Evolutionary conservation across 257 asterid species (phyloP).

Genomic region (Jasminum sambac): DNA sequence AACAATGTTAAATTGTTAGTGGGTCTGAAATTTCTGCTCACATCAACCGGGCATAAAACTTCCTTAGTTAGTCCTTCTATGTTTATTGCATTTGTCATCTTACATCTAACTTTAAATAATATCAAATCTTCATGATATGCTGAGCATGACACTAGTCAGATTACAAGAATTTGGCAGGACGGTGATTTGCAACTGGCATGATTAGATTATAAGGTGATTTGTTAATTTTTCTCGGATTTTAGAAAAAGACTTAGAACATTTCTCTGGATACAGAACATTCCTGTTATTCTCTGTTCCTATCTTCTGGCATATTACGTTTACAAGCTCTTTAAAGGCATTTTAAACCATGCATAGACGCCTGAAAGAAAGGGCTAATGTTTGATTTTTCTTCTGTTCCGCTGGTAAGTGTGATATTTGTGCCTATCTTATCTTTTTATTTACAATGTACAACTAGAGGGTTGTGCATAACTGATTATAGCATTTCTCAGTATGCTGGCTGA

Average conservation of each 20-base stretch:
- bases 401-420: not conserved
- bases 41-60: not conserved
- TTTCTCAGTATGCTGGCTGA: conserved; percentile 7
- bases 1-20: not conserved
- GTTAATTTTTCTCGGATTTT: not conserved
- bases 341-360: not conserved
- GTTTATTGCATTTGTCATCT: not conserved
- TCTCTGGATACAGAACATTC: not conserved
- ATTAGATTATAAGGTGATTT: not conserved
- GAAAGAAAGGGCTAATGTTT: not conserved
- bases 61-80: conserved; percentile 1
- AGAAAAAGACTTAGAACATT: not conserved
- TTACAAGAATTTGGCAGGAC: not conserved
- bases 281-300: not conserved
- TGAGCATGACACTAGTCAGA: too few relatives aligned
- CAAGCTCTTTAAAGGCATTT: not conserved
- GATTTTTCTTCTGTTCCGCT: not conserved
- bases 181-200: not conserved
- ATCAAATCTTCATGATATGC: not conserved
- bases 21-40: not conserved
- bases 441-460: not conserved
- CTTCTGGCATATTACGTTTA: not conserved
- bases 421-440: not conserved
- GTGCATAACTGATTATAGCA: not conserved
- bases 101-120: not conserved